These are phyloP conservation scores for Nasturtium officinale DNA, from an alignment of 345 rosid genomes.

Conservation along the genomic window DNA sequence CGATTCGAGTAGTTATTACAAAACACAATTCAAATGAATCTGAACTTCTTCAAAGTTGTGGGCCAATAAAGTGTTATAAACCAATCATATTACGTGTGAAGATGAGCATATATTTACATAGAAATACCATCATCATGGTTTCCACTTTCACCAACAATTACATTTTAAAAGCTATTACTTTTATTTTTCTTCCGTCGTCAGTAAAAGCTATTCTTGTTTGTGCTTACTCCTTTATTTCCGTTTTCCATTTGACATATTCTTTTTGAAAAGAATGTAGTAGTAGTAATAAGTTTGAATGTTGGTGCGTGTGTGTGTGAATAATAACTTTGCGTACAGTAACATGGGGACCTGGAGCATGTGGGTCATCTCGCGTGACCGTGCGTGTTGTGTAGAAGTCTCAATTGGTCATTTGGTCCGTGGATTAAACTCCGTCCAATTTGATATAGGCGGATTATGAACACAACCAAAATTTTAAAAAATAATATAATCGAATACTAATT, in stretches of 20 bases:
- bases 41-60: constrained; percentile 38
- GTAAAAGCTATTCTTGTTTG: constrained; percentile 20
- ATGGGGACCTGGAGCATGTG: constrained; percentile 37
- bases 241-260: not conserved
- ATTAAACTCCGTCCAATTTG: too few relatives aligned
- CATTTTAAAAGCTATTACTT: constrained; percentile 28
- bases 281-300: not conserved
- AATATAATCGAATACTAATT: too few relatives aligned
- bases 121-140: constrained; percentile 40
- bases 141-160: constrained; percentile 40
- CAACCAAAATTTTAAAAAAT: too few relatives aligned
- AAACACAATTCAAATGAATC: constrained; percentile 39
- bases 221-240: constrained; percentile 19
- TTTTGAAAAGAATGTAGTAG: not conserved
- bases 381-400: constrained; percentile 35
- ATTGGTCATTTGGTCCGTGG: too few relatives aligned
- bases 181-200: not conserved
- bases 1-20: constrained; percentile 32
- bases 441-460: too few relatives aligned
- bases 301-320: not conserved
- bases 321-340: constrained; percentile 37
- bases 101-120: constrained; percentile 27
- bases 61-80: constrained; percentile 32
- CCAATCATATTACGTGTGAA: constrained; percentile 40
- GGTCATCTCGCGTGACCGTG: constrained; percentile 37